A percentile compares a stretch with the other conserved stretches of the same genome.
Conservation (phyloP, 306 rosid genomes). For the Ormosia emarginata region DNA sequence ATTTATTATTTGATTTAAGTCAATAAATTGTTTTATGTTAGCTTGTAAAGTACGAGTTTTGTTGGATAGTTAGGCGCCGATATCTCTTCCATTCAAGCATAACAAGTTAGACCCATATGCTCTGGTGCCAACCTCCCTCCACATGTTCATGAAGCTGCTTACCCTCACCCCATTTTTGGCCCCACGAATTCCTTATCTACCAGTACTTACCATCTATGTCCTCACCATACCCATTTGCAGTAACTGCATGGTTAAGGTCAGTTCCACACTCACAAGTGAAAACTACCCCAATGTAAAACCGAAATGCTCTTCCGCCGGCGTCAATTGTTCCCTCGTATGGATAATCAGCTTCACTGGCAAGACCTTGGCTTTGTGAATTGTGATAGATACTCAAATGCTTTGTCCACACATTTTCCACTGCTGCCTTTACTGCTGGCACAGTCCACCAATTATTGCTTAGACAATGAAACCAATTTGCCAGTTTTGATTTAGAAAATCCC, state of each 20-base stretch:
- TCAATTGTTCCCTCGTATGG: neutral
- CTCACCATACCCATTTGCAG: conserved; percentile 20
- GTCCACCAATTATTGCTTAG: conserved; percentile 35
- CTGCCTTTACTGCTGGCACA: neutral
- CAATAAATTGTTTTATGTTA: too few species aligned
- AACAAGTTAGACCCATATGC: too few species aligned
- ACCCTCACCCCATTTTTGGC: conserved; percentile 23
- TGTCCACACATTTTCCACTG: neutral
- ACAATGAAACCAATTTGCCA: conserved; percentile 13
- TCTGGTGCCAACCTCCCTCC: neutral
- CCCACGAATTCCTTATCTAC: conserved; percentile 31
- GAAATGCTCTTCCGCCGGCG: neutral
- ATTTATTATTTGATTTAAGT: too few species aligned
- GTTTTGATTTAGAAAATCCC: conserved; percentile 17
- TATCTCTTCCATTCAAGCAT: too few species aligned
- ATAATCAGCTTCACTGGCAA: conserved; percentile 15
- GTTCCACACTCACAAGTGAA: neutral
- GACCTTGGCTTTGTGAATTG: neutral
- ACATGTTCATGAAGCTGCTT: conserved; percentile 23
- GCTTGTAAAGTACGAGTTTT: too few species aligned
- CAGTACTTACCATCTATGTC: conserved; percentile 12
- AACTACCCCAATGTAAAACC: neutral
- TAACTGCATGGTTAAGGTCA: neutral
- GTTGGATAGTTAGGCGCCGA: too few species aligned
- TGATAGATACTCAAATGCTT: neutral